Evolutionary conservation across 176 grass and related monocot genomes (phyloP).

Genomic region (Triticum monococcum): DNA sequence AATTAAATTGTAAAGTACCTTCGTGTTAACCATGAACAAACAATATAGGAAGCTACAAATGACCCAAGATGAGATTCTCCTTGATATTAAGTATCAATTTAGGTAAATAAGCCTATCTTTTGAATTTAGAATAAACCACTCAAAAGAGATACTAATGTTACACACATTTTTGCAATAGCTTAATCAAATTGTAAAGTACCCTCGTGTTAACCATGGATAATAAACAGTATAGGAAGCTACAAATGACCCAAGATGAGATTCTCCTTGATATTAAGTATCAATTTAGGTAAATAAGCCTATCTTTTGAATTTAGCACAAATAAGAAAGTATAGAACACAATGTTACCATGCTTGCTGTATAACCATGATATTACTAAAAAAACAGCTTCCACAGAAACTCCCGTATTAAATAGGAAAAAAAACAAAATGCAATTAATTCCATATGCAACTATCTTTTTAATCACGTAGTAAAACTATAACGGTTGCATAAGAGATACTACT

Average conservation of each 20-base stretch:
- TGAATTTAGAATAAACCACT: not conserved
- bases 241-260: not conserved
- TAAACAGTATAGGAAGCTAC: not conserved
- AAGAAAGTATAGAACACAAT: not conserved
- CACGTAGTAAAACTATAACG: not conserved
- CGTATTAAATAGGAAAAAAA: not conserved
- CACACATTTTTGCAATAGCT: not conserved
- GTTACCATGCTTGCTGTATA: not conserved
- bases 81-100: not conserved
- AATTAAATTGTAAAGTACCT: not conserved
- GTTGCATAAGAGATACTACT: not conserved
- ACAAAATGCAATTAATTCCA: not conserved
- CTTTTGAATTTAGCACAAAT: not conserved
- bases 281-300: not conserved
- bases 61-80: not conserved
- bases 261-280: not conserved
- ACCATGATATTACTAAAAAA: too few relatives aligned
- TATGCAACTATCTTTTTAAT: not conserved
- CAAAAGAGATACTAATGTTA: not conserved
- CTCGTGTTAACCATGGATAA: not conserved
- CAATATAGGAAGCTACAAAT: not conserved
- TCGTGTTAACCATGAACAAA: not conserved
- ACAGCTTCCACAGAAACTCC: not conserved
- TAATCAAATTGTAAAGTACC: not conserved
- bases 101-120: not conserved